Conservation (phyloP, 2,329 filamentous ascomycete species). For the Bipolaris gigantea region DNA sequence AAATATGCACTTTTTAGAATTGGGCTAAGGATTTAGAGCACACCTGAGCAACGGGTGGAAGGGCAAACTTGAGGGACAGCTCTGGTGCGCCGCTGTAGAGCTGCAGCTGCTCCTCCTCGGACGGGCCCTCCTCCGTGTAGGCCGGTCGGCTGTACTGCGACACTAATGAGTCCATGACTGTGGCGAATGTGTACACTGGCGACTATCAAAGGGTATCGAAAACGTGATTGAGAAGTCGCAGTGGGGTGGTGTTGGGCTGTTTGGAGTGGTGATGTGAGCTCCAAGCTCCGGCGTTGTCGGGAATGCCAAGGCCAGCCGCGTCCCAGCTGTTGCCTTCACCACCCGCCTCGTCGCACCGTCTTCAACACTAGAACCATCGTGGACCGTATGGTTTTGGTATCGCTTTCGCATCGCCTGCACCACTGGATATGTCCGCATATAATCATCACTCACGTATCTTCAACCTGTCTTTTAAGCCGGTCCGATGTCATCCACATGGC, state of each 20-base stretch:
- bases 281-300: constrained; percentile 16
- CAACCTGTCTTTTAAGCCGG: not conserved
- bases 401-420: not conserved
- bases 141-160: constrained; percentile 84
- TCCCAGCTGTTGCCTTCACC: constrained; percentile 16
- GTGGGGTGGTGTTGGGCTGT: constrained; percentile 15
- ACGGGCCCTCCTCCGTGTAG: constrained; percentile 71
- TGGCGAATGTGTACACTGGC: constrained; percentile 13
- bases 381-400: not conserved
- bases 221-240: constrained; percentile 12
- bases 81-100: constrained; percentile 69
- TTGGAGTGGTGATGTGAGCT: constrained; percentile 25
- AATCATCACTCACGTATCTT: not conserved
- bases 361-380: not conserved
- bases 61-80: constrained; percentile 88
- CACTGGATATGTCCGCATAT: not conserved
- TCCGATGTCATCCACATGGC: not conserved
- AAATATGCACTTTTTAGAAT: not conserved
- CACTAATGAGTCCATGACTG: constrained; percentile 84
- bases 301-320: constrained; percentile 17
- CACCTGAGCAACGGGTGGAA: constrained; percentile 91
- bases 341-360: not conserved
- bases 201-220: constrained; percentile 3
- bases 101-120: constrained; percentile 73
- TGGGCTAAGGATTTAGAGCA: not conserved